Evolutionary conservation across 495 filamentous ascomycete genomes (phyloP), one percentile per base, ranked within the genome.

Genomic region (Neurospora sp.): DNA sequence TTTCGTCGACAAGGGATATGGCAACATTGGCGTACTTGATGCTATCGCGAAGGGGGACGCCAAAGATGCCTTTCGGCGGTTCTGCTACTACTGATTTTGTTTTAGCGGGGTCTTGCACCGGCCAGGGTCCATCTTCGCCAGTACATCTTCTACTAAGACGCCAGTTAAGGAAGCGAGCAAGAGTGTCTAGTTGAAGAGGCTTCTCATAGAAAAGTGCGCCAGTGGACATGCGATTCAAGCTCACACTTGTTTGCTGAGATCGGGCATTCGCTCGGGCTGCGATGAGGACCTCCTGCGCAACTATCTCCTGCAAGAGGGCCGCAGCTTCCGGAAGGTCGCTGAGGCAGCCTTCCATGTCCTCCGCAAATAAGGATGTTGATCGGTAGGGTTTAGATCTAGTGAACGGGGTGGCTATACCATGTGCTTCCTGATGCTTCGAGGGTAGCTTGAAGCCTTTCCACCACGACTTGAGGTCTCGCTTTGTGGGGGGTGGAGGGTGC

Each of bases 11-110:
- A 40, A 99, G 88, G 70, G 94, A 98, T 76, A 99, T 99, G 70
- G 96, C 96, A 74, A 99, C 96, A 81, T 99, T 99, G 71, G 96
- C 96, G 79, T 99, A 99, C 39, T 93, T 91, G 81, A 99, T 99
- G 84, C 95, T 98, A 75, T 92, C 89, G 73, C 93, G 92, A 68
- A 99, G 89, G 1, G 96, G 93, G n/a, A 99, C 89, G 65, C 95
- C 95, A 81, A 99, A 99, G 71, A 99, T 99, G 39, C 85, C 85
- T 22, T 82, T 82, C 27, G 79, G 79, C 12, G 78, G 69, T 22
- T 85, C 82, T 85, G 74, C 74, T 75, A 74, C 61, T 72, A 69
- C 79, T 76, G 77, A 73, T 76, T 73, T 75, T n/a, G 38, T 41
- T 69, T 73, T 70, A 42, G 39, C 45, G 39, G 68, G 65, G 47